Conservation (phyloP, 2,329 filamentous ascomycete genomes). For the Decorospora gaudefroyi region DNA sequence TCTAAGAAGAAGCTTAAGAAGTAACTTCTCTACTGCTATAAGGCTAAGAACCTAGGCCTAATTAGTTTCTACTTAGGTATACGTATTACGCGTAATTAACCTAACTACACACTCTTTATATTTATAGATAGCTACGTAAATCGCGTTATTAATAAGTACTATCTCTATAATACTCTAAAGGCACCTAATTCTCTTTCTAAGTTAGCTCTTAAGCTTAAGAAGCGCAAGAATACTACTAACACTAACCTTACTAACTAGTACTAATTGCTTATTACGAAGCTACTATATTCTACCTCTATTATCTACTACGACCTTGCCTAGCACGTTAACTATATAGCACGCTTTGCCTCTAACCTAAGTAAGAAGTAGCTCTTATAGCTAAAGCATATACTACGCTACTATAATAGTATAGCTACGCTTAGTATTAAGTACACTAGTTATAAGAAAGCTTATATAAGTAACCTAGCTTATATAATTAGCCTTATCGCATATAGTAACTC, state of each 20-base stretch:
- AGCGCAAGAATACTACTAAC: not conserved
- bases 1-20: not conserved
- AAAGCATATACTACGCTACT: constrained; percentile 6
- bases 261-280: not conserved
- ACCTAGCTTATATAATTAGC: not conserved
- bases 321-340: constrained; percentile 14
- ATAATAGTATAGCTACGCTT: not conserved
- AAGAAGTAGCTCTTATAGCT: not conserved
- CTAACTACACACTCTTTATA: not conserved
- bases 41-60: not conserved
- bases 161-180: not conserved
- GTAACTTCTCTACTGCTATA: not conserved
- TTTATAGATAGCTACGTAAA: not conserved
- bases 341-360: constrained; percentile 16
- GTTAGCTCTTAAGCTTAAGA: not conserved
- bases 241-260: not conserved
- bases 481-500: constrained; percentile 23
- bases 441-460: not conserved
- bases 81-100: not conserved
- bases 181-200: not conserved
- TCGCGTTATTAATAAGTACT: not conserved
- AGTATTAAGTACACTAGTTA: constrained; percentile 3
- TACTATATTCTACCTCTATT: not conserved
- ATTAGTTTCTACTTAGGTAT: constrained; percentile 1
- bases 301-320: constrained; percentile 21